A percentile compares a stretch with the other conserved stretches of the same genome.
Conservation (phyloP, 768 basidiomycete species). For the Exidia glandulosa region DNA sequence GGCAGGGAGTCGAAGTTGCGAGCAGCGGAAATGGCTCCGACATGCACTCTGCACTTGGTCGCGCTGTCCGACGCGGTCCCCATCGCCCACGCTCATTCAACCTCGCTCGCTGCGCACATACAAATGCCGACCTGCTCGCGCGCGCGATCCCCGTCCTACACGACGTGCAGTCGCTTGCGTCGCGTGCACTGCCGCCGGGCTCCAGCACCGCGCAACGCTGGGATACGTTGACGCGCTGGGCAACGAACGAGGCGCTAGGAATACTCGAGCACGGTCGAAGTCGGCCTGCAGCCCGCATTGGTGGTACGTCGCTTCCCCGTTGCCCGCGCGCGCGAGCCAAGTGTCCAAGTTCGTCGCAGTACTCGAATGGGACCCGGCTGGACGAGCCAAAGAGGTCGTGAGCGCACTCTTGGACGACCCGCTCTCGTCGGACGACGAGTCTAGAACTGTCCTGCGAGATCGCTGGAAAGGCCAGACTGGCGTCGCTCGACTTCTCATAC, state of each 20-base stretch:
- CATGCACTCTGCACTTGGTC: not conserved
- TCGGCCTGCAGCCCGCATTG: constrained; percentile 30
- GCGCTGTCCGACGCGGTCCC: not conserved
- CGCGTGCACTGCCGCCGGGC: not conserved
- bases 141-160: not conserved
- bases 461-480: constrained; percentile 35
- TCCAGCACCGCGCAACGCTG: not conserved
- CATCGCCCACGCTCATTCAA: not conserved
- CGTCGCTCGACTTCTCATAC: not conserved
- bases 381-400: constrained; percentile 47
- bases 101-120: not conserved
- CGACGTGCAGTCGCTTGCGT: not conserved
- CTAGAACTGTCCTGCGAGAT: not conserved
- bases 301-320: constrained; percentile 28
- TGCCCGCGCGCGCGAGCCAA: not conserved
- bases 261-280: not conserved
- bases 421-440: constrained; percentile 40
- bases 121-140: not conserved
- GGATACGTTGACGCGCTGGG: not conserved
- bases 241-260: not conserved
- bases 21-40: not conserved
- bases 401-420: constrained; percentile 65
- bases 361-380: constrained; percentile 42
- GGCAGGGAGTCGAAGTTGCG: not conserved
- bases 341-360: constrained; percentile 29